A percentile compares a stretch with the other conserved stretches of the same genome.
Evolutionary conservation across 2,329 filamentous ascomycete genomes (phyloP).

Genomic region (Calonectria pteridis): DNA sequence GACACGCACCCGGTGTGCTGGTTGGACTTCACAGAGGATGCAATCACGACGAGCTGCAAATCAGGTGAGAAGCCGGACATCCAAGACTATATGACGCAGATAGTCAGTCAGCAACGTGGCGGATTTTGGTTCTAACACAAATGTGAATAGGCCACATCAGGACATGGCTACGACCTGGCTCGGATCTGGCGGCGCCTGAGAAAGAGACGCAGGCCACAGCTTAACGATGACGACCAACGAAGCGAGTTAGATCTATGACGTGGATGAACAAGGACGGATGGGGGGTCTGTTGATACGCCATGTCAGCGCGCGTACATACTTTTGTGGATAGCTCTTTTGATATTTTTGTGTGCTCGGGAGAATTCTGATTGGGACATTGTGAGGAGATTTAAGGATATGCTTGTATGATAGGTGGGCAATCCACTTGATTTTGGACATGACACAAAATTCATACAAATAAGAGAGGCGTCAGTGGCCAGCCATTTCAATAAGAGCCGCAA

Average conservation of each 20-base stretch:
- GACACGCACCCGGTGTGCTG: constrained; percentile 90
- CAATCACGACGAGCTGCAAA: constrained; percentile 92
- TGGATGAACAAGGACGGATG: constrained; percentile 32
- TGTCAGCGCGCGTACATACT: constrained; percentile 19
- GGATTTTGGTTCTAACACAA: constrained; percentile 29
- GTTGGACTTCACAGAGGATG: constrained; percentile 93
- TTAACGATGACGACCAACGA: constrained; percentile 31
- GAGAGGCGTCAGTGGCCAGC: constrained; percentile 3
- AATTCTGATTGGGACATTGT: constrained; percentile 14
- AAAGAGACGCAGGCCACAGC: constrained; percentile 36
- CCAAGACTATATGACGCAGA: background rate
- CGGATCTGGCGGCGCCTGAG: constrained; percentile 40
- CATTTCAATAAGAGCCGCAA: constrained; percentile 2
- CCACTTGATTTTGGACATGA: constrained; percentile 12
- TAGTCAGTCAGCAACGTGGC: background rate
- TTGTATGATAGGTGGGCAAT: constrained; percentile 10
- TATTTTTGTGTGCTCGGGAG: background rate
- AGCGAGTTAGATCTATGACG: constrained; percentile 28
- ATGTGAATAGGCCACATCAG: constrained; percentile 74
- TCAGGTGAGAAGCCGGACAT: constrained; percentile 73
- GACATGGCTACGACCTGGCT: constrained; percentile 76
- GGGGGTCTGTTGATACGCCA: constrained; percentile 22
- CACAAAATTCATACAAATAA: constrained; percentile 25
- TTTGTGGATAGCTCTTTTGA: background rate
- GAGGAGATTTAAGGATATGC: constrained; percentile 15